These are phyloP conservation scores for Coniochaeta sp. DNA, from an alignment of 2,329 filamentous ascomycete species.

Conservation along the genomic window DNA sequence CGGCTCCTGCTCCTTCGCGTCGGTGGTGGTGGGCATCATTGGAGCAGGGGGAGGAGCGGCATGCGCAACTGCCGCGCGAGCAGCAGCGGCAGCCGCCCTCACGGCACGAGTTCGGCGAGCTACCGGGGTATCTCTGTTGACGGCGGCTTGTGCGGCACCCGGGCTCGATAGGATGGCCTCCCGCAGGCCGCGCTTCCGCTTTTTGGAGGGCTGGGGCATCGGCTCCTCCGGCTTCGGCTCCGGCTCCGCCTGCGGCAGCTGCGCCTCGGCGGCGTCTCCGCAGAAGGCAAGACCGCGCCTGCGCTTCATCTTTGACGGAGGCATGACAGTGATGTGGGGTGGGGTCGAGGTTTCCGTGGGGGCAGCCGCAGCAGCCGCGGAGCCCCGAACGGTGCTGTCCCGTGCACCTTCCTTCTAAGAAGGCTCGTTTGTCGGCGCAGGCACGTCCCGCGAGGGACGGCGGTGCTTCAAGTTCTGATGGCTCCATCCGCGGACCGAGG, in stretches of 20 bases:
- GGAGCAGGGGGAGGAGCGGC: background rate
- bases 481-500: conserved; percentile 51
- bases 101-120: background rate
- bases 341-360: background rate
- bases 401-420: conserved; percentile 2
- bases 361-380: background rate
- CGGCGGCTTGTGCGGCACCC: background rate
- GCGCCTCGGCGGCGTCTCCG: background rate
- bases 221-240: background rate
- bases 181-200: conserved; percentile 1
- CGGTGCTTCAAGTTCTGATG: conserved; percentile 29
- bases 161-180: background rate
- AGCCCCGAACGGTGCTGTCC: background rate
- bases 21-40: background rate
- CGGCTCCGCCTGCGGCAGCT: background rate
- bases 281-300: background rate
- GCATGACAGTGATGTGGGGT: background rate
- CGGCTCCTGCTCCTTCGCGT: background rate
- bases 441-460: conserved; percentile 10
- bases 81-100: background rate
- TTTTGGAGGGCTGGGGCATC: background rate
- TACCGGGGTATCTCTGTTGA: background rate
- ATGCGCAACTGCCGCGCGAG: background rate
- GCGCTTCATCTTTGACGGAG: background rate
- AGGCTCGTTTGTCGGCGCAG: conserved; percentile 2